Evolutionary conservation across 139 green algal genomes (phyloP).

Genomic region (Tetraselmis striata): DNA sequence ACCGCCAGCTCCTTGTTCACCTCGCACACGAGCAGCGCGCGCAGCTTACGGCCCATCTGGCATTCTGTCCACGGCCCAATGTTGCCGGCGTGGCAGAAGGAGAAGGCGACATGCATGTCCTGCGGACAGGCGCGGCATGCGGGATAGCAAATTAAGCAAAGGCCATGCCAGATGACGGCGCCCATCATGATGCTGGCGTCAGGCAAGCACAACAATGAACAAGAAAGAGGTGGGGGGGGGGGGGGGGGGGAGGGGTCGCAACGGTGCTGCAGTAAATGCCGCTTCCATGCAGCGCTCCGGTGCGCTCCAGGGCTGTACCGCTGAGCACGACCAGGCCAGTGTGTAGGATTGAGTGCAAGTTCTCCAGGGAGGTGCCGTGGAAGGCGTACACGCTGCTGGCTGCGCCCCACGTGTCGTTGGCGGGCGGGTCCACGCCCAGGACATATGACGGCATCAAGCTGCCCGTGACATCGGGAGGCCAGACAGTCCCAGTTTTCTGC

Average conservation of each 20-base stretch:
- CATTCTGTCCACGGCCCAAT: constrained; percentile 4
- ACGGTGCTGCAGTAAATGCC: constrained; percentile 33
- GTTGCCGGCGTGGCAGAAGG: constrained; percentile 23
- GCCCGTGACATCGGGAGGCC: no score
- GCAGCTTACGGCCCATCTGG: constrained; percentile 21
- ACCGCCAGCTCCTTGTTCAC: constrained; percentile 21
- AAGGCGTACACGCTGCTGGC: constrained; percentile 7
- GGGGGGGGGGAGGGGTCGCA: neutral
- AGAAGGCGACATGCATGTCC: constrained; percentile 24
- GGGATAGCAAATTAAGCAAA: no score
- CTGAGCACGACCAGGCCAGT: constrained; percentile 20
- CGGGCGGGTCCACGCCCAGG: neutral
- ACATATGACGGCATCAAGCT: neutral
- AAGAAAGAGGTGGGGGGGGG: neutral
- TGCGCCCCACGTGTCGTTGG: neutral
- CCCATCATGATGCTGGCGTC: no score
- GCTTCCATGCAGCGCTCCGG: constrained; percentile 22
- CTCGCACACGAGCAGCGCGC: constrained; percentile 36
- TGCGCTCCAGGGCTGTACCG: constrained; percentile 23
- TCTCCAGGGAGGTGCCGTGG: constrained; percentile 22
- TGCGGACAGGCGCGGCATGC: no score
- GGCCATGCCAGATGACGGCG: no score
- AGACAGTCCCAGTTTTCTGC: no score
- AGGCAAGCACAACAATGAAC: no score
- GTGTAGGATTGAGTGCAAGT: constrained; percentile 31